phyloP scores from a whole-genome alignment of 768 basidiomycete species.

The Kwoniella sp. region DNA sequence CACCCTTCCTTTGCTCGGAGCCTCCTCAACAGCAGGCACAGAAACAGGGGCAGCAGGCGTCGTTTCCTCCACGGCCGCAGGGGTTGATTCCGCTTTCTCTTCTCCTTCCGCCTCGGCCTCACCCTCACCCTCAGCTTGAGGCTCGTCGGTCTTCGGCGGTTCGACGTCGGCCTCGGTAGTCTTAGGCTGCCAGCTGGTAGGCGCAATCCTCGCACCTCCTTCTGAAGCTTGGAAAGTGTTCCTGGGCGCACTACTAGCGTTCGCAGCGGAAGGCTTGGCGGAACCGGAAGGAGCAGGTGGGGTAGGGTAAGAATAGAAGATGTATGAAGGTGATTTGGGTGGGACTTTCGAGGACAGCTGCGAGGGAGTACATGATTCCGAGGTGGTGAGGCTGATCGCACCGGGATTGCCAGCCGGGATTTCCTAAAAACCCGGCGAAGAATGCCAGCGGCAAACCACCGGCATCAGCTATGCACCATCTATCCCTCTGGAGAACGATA shows the following conservation, averaged over 20 bases:
- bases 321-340: conserved; percentile 48
- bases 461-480: too few species aligned
- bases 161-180: not conserved
- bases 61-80: not conserved
- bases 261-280: conserved; percentile 14
- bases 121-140: not conserved
- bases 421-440: conserved; percentile 33
- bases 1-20: conserved; percentile 38
- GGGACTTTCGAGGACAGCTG: conserved; percentile 45
- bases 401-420: conserved; percentile 34
- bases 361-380: conserved; percentile 43
- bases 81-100: not conserved
- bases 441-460: not conserved
- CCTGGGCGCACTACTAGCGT: conserved; percentile 12
- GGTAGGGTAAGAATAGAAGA: conserved; percentile 55
- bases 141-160: conserved; percentile 6
- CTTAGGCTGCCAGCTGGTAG: conserved; percentile 15
- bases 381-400: conserved; percentile 31
- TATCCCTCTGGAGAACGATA: not conserved
- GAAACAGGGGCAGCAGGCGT: not conserved
- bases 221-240: conserved; percentile 45
- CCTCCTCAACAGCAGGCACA: conserved; percentile 11
- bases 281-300: conserved; percentile 30
- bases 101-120: not conserved
- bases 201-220: conserved; percentile 38